Percentiles rank a stretch among this genome's conserved stretches.
Conservation (phyloP, 768 basidiomycete species). For the Serendipita vermifera region DNA sequence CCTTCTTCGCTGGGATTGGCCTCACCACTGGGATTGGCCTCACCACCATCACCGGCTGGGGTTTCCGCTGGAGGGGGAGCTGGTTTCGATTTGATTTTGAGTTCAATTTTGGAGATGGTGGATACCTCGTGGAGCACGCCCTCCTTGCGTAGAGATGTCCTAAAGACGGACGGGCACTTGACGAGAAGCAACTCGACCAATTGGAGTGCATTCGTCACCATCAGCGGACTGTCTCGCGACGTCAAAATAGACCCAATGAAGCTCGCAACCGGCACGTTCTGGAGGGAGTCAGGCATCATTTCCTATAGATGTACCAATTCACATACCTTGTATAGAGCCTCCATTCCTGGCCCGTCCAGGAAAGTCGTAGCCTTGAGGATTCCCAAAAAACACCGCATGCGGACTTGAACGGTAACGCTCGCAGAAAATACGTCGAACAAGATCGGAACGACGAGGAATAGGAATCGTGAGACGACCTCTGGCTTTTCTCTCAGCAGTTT, state of each 20-base stretch:
- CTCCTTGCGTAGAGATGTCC: slow-evolving; percentile 81
- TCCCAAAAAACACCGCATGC: slow-evolving; percentile 79
- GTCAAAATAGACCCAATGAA: slow-evolving; percentile 92
- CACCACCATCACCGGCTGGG: slow-evolving; percentile 12
- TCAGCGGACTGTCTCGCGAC: slow-evolving; percentile 74
- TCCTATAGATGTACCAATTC: slow-evolving; percentile 1
- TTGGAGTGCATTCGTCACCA: slow-evolving; percentile 82
- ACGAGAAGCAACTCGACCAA: slow-evolving; percentile 80
- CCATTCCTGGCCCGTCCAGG: slow-evolving; percentile 62
- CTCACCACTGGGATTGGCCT: slow-evolving; percentile 11
- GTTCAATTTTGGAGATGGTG: slow-evolving; percentile 36
- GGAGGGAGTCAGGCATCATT: slow-evolving; percentile 10
- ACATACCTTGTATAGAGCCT: slow-evolving; percentile 63
- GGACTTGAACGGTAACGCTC: slow-evolving; percentile 75
- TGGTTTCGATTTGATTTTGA: slow-evolving; percentile 24
- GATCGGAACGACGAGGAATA: slow-evolving; percentile 81
- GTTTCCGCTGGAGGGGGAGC: slow-evolving; percentile 31
- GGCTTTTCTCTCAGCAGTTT: slow-evolving; percentile 64
- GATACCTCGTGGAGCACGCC: slow-evolving; percentile 96
- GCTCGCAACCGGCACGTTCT: slow-evolving; percentile 91
- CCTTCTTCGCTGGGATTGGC: background rate
- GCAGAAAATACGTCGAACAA: slow-evolving; percentile 99
- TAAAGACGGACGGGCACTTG: slow-evolving; percentile 76
- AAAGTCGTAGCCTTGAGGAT: slow-evolving; percentile 87
- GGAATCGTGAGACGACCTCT: slow-evolving; percentile 68